Conservation (phyloP, 345 rosid species). For the Leavenworthia alabamica region DNA sequence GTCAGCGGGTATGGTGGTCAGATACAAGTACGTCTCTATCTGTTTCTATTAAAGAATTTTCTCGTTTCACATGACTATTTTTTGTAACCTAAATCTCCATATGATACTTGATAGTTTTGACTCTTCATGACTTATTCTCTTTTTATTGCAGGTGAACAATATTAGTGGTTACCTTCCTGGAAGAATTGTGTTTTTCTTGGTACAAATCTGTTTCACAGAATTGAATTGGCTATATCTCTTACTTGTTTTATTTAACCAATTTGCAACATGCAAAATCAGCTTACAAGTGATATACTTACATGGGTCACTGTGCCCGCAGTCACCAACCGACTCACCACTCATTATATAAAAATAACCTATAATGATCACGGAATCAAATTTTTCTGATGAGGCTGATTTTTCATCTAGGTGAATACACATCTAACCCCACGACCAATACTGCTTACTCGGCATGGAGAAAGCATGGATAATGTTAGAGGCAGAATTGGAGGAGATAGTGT, state of each 20-base stretch:
- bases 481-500: slow-evolving; percentile 93
- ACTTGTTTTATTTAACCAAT: slow-evolving; percentile 8
- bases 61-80: not conserved
- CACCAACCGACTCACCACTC: slow-evolving; percentile 1
- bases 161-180: slow-evolving; percentile 99
- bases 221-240: not conserved
- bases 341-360: not conserved
- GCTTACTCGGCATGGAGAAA: slow-evolving; percentile 98
- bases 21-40: slow-evolving; percentile 52
- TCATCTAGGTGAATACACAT: slow-evolving; percentile 81
- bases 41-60: not conserved
- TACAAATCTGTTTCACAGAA: slow-evolving; percentile 21
- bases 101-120: slow-evolving; percentile 4
- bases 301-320: not conserved
- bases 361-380: not conserved
- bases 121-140: slow-evolving; percentile 1
- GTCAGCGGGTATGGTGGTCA: slow-evolving; percentile 95
- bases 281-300: slow-evolving; percentile 5
- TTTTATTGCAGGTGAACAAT: slow-evolving; percentile 75
- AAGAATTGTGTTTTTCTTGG: slow-evolving; percentile 96
- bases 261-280: not conserved
- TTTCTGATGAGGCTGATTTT: not conserved
- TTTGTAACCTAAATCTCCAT: not conserved
- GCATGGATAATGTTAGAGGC: slow-evolving; percentile 91
- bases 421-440: slow-evolving; percentile 98